Conservation (phyloP, 2,329 filamentous ascomycete genomes). For the Fusarium nelsonii region DNA sequence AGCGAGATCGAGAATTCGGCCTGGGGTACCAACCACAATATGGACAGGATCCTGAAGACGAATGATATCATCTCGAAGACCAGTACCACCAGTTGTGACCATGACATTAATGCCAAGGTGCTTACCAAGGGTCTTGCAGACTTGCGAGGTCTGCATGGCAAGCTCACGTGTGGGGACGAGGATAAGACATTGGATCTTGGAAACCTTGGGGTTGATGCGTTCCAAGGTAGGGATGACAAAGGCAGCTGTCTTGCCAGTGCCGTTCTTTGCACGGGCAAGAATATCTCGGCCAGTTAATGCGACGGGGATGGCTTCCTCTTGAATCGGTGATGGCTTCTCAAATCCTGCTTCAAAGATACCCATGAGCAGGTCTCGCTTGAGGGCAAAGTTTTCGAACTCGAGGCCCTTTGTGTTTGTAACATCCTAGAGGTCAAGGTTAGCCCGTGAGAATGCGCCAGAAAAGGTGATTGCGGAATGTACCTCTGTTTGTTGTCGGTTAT, state of each 20-base stretch:
- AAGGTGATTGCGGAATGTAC: conserved; percentile 55
- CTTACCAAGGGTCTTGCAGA: conserved; percentile 98
- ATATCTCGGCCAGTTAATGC: conserved; percentile 95
- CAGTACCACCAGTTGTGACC: conserved; percentile 98
- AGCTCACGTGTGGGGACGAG: conserved; percentile 97
- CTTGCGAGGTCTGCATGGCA: conserved; percentile 97
- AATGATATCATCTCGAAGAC: conserved; percentile 95
- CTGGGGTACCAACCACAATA: conserved; percentile 96
- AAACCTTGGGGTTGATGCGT: conserved; percentile 95
- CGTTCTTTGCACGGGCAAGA: conserved; percentile 96
- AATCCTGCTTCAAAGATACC: conserved; percentile 99
- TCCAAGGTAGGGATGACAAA: conserved; percentile 97
- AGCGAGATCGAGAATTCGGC: conserved; percentile 94
- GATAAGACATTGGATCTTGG: conserved; percentile 96
- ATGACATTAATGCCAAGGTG: conserved; percentile 98
- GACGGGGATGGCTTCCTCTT: conserved; percentile 98
- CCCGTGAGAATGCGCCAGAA: conserved; percentile 21
- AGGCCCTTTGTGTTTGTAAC: conserved; percentile 97
- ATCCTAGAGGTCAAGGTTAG: conserved; percentile 70
- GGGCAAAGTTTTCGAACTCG: conserved; percentile 96
- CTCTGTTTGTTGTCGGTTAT: conserved; percentile 85
- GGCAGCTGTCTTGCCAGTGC: conserved; percentile 97
- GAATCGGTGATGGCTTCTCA: conserved; percentile 97
- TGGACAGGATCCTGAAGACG: conserved; percentile 94
- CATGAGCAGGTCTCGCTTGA: conserved; percentile 97